Evolutionary conservation across 2,329 filamentous ascomycete species (phyloP).

Genomic region (Penicillium hordei): DNA sequence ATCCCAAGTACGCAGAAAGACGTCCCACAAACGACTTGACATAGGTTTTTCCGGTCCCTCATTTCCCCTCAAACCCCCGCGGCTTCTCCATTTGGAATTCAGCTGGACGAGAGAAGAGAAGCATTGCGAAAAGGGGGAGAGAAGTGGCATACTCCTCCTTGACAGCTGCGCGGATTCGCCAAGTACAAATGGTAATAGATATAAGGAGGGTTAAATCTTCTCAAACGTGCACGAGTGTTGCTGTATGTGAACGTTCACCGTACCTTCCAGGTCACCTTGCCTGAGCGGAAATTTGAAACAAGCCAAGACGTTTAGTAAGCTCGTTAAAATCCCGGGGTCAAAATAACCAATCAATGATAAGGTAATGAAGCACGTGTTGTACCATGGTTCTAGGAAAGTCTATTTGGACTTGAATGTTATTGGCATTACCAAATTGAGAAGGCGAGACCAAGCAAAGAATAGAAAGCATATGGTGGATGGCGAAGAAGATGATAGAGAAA

Average conservation of each 20-base stretch:
- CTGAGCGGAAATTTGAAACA: not conserved
- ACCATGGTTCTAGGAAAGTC: not conserved
- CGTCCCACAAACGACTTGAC: constrained; percentile 32
- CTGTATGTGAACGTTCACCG: too few relatives aligned
- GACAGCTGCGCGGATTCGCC: not conserved
- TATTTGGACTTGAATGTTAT: not conserved
- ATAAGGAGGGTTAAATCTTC: not conserved
- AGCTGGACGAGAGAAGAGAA: constrained; percentile 5
- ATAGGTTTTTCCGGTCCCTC: constrained; percentile 12
- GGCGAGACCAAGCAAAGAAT: not conserved
- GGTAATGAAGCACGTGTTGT: too few relatives aligned
- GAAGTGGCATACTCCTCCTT: constrained; percentile 3
- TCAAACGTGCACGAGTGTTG: not conserved
- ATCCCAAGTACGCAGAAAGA: constrained; percentile 53
- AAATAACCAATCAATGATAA: too few relatives aligned
- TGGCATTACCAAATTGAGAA: not conserved
- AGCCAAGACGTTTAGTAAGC: not conserved
- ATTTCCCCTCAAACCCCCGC: not conserved
- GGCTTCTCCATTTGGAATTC: constrained; percentile 7
- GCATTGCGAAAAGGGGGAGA: constrained; percentile 5
- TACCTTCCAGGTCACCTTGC: too few relatives aligned
- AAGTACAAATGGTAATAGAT: not conserved
- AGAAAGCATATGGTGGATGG: too few relatives aligned
- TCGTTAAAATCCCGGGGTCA: not conserved
- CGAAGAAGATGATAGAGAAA: too few relatives aligned